Percentiles rank a stretch among this genome's conserved stretches.
Conservation (phyloP, 2,329 filamentous ascomycete genomes). For the Diaporthe citrichinensis region DNA sequence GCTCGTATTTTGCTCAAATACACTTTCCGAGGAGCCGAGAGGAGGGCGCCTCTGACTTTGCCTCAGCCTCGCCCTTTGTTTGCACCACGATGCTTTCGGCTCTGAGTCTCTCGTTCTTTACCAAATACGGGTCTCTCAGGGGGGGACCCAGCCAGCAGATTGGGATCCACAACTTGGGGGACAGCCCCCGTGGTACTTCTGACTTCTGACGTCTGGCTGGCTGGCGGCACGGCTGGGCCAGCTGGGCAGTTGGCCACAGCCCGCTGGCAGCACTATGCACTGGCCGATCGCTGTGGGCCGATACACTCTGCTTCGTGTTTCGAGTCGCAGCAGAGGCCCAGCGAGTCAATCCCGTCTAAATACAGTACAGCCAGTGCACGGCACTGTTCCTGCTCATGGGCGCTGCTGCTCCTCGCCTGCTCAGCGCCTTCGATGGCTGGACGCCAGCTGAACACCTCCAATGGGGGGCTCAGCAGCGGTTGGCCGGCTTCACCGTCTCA, state of each 20-base stretch:
- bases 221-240: slow-evolving; percentile 10
- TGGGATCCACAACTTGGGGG: slow-evolving; percentile 19
- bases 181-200: not conserved
- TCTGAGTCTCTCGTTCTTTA: not conserved
- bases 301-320: slow-evolving; percentile 17
- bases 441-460: not conserved
- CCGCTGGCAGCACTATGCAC: not conserved
- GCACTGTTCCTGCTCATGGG: not conserved
- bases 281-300: slow-evolving; percentile 18
- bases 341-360: slow-evolving; percentile 17
- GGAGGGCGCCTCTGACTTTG: not conserved
- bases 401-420: not conserved
- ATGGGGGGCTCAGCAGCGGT: slow-evolving; percentile 10
- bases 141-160: slow-evolving; percentile 30
- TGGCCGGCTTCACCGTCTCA: slow-evolving; percentile 24
- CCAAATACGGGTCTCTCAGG: slow-evolving; percentile 31
- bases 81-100: not conserved
- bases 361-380: slow-evolving; percentile 25
- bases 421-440: not conserved
- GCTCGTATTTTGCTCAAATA: slow-evolving; percentile 21
- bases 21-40: not conserved
- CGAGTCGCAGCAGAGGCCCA: slow-evolving; percentile 14
- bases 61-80: slow-evolving; percentile 20
- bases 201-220: not conserved
- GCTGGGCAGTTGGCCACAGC: slow-evolving; percentile 2